Evolutionary conservation across 768 basidiomycete species (phyloP).

Genomic region (Serendipita indica): DNA sequence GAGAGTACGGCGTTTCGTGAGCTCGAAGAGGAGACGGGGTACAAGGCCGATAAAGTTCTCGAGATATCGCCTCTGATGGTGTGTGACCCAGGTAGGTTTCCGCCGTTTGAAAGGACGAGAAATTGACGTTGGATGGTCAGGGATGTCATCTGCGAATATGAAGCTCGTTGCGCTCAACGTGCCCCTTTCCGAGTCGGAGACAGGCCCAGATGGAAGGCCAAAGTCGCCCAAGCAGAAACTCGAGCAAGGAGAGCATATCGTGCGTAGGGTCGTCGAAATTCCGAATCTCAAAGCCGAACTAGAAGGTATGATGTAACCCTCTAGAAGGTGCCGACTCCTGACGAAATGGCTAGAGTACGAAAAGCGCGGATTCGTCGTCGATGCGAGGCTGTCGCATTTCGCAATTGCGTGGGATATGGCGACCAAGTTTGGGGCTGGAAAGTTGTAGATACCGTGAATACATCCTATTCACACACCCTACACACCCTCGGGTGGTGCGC

Average conservation of each 20-base stretch:
- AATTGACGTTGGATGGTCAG: constrained; percentile 25
- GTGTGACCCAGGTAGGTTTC: constrained; percentile 50
- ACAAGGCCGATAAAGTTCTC: constrained; percentile 46
- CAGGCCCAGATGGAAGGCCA: constrained; percentile 38
- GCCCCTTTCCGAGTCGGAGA: constrained; percentile 32
- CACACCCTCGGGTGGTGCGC: no score
- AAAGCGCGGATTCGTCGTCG: constrained; percentile 38
- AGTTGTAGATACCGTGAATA: no score
- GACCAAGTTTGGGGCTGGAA: constrained; percentile 23
- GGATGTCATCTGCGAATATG: constrained; percentile 93
- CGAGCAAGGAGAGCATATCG: constrained; percentile 77
- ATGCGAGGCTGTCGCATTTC: constrained; percentile 64
- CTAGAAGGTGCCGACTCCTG: background rate
- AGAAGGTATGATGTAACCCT: constrained; percentile 36
- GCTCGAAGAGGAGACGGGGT: constrained; percentile 88
- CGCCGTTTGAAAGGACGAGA: background rate
- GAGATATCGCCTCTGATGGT: constrained; percentile 50
- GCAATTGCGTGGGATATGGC: constrained; percentile 55
- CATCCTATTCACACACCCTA: no score
- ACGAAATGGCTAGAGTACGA: constrained; percentile 22
- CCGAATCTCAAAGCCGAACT: constrained; percentile 45
- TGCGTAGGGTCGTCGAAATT: constrained; percentile 54
- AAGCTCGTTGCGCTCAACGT: constrained; percentile 65
- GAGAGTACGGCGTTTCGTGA: constrained; percentile 75
- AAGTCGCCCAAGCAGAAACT: constrained; percentile 51